Base-by-base conservation (phyloP, 768 basidiomycete genomes). In the Auriscalpium vulgare region DNA sequence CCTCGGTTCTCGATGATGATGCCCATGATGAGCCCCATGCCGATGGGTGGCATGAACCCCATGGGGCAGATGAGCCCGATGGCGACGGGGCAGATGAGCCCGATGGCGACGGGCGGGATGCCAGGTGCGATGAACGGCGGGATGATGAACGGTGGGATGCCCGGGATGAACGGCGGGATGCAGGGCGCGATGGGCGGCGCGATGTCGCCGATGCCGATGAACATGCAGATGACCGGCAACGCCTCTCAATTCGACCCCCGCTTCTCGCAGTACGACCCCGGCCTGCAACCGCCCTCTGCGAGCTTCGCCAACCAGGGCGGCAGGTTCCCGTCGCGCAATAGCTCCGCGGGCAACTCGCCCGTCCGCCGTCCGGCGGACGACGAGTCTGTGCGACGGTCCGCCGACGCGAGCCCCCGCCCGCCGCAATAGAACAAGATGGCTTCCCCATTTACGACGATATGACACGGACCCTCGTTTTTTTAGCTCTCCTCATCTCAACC, bases 1-100 rank as follows among this genome's bases (percentile, higher is more conserved):
- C 53, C 58, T 17, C 52, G 52, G 14, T 34, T 45, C 16, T 45
- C 57, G 50, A 54, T 61, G 54, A 52, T 47, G 47, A 63, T 55
- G 23, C 61, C 56, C 55, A 69, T 65, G 38, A 65, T 56, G 45
- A 67, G 40, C 13, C 61, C 58, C 36, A 60, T 57, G 55, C 62
- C 52, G 47, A 59, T 43, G 38, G 21, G 51, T 45, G 36, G 44
- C n/a, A 37, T 47, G 52, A 34, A n/a, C 29, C 52, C 52, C n/a
- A 53, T 53, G 52, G 52, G 40, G 29, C 29, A 29, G 29, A 29
- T 29, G 4, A 43, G 40, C 17, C 44, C 44, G 11, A 57, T 57
- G 59, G 59, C 58, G n/a, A 58, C 58, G 59, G 16, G 23, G 29
- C 29, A 29, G 29, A 29, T 29, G 4, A 43, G 40, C 17, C 44